These are phyloP conservation scores for Apiospora koreana DNA, from an alignment of 2,329 filamentous ascomycete genomes.

Conservation along the genomic window DNA sequence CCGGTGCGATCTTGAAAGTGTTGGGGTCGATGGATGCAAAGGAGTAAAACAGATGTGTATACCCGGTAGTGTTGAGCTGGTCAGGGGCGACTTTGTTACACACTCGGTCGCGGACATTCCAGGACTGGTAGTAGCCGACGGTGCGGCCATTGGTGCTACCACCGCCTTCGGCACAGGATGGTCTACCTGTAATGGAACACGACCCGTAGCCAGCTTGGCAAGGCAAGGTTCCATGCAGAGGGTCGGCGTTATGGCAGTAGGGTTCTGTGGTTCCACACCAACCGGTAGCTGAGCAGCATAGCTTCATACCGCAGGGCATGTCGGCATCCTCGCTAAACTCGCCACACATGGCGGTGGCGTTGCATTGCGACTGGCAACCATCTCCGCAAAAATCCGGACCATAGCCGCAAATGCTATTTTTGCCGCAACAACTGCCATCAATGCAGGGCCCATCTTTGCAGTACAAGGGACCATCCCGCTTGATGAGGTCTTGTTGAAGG, in stretches of 20 bases:
- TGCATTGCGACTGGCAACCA: conserved; percentile 13
- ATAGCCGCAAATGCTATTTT: conserved; percentile 13
- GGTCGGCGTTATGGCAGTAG: conserved; percentile 10
- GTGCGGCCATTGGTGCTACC: conserved; percentile 13
- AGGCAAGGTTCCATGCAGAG: background rate
- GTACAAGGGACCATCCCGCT: too few species aligned
- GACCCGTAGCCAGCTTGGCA: conserved; percentile 10
- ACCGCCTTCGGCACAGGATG: conserved; percentile 11
- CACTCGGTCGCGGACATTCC: background rate
- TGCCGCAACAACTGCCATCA: background rate
- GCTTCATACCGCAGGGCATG: conserved; percentile 5
- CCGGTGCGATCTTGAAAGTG: conserved; percentile 26
- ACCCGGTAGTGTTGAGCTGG: conserved; percentile 17
- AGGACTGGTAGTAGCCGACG: conserved; percentile 20
- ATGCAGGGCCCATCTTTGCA: too few species aligned
- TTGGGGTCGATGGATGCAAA: conserved; percentile 38
- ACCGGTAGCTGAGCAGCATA: conserved; percentile 6
- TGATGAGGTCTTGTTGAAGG: too few species aligned
- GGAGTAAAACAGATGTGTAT: conserved; percentile 18
- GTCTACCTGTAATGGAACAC: background rate
- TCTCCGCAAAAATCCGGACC: conserved; percentile 18
- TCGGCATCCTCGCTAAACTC: conserved; percentile 8
- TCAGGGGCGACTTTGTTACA: conserved; percentile 17
- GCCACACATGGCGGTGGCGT: conserved; percentile 14
- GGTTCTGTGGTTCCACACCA: conserved; percentile 2